These are phyloP conservation scores for Lycium ferocissimum DNA, from an alignment of 257 asterid species.

Conservation along the genomic window DNA sequence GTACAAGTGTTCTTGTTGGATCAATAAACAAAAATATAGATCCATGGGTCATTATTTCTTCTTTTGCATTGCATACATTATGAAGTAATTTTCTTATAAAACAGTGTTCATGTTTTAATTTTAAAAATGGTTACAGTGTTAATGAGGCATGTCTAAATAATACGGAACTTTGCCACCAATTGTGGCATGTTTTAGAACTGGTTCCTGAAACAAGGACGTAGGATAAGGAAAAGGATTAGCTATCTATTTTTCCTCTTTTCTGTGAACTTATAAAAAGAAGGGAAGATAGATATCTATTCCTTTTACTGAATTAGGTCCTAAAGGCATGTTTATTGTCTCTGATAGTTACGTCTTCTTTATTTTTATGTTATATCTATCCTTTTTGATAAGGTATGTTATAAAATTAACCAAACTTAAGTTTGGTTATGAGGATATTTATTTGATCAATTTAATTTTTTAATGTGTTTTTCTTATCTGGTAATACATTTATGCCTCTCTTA, in stretches of 20 bases:
- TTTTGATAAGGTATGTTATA: no score
- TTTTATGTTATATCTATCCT: background rate
- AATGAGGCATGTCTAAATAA: background rate
- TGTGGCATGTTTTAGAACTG: background rate
- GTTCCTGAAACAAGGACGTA: background rate
- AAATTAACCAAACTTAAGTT: background rate
- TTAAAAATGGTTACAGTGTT: background rate
- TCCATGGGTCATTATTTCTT: background rate
- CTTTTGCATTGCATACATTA: background rate
- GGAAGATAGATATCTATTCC: background rate
- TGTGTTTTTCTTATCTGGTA: background rate
- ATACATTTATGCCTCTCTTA: background rate
- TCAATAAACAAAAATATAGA: background rate
- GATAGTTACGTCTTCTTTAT: background rate
- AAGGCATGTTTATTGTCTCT: background rate
- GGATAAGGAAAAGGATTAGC: background rate
- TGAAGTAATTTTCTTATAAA: background rate
- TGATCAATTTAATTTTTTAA: background rate
- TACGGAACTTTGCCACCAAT: background rate
- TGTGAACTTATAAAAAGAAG: background rate
- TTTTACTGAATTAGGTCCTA: slow-evolving; percentile 11
- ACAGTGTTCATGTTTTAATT: background rate
- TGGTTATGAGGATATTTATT: slow-evolving; percentile 1
- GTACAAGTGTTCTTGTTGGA: background rate
- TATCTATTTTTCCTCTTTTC: background rate